These are phyloP conservation scores for Leccinum pallidistipes DNA, from an alignment of 1,284 basidiomycete species.

Conservation along the genomic window DNA sequence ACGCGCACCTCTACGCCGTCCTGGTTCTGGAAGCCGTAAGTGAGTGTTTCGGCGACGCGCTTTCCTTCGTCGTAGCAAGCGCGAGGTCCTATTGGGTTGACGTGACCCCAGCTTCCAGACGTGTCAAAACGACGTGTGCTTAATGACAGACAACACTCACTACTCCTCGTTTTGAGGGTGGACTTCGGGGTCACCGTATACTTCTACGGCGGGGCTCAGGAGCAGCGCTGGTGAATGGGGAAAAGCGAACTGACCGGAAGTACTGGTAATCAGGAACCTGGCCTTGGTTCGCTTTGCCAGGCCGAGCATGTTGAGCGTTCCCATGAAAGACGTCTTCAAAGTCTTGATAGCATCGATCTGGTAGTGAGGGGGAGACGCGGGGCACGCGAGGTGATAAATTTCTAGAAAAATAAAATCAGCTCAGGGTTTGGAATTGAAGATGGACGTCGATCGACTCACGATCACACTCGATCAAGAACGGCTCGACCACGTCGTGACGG, in stretches of 20 bases:
- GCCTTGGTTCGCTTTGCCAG: constrained; percentile 98
- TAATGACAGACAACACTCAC: constrained; percentile 45
- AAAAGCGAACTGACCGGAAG: constrained; percentile 61
- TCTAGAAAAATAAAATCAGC: constrained; percentile 49
- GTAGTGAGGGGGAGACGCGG: constrained; percentile 94
- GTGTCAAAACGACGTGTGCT: constrained; percentile 17
- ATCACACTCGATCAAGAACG: constrained; percentile 97
- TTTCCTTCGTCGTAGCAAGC: constrained; percentile 99
- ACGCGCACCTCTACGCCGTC: constrained; percentile 95
- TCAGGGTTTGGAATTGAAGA: background rate
- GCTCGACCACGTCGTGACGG: constrained; percentile 94
- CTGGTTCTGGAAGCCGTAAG: constrained; percentile 93
- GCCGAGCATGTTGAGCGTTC: constrained; percentile 96
- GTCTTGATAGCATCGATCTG: constrained; percentile 96
- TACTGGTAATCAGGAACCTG: constrained; percentile 93
- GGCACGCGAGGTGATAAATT: constrained; percentile 96
- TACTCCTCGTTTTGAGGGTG: constrained; percentile 96
- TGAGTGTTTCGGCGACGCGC: constrained; percentile 92
- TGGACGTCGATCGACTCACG: constrained; percentile 50
- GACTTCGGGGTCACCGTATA: constrained; percentile 96
- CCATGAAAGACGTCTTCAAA: constrained; percentile 97
- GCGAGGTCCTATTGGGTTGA: constrained; percentile 95
- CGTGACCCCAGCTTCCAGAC: constrained; percentile 84
- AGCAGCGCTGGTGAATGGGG: constrained; percentile 1
- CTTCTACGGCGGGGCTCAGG: constrained; percentile 55